Evolutionary conservation across 2,329 filamentous ascomycete species (phyloP).

Genomic region (Mariannaea sp.): DNA sequence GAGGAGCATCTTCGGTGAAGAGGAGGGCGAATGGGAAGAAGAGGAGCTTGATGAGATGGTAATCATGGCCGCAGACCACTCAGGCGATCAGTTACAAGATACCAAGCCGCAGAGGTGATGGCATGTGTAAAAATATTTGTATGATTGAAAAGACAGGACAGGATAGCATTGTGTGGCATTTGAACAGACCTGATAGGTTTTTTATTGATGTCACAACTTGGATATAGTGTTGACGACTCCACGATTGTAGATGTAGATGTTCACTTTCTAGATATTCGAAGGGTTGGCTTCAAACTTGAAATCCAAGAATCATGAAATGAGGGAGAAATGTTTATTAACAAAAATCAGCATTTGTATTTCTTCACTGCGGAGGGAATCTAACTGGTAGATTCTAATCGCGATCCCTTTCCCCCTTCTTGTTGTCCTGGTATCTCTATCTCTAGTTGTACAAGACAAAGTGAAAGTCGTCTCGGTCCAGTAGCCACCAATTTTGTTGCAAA

Average conservation of each 20-base stretch:
- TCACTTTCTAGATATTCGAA: background rate
- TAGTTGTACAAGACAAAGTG: constrained; percentile 37
- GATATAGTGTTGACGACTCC: constrained; percentile 17
- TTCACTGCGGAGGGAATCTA: constrained; percentile 9
- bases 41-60: constrained; percentile 55
- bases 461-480: constrained; percentile 18
- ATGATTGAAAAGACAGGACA: constrained; percentile 23
- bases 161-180: constrained; percentile 10
- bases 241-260: constrained; percentile 27
- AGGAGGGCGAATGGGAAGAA: constrained; percentile 62
- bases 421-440: constrained; percentile 38
- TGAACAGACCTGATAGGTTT: constrained; percentile 7
- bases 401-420: constrained; percentile 14
- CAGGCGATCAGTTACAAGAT: constrained; percentile 23
- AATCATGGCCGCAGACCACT: constrained; percentile 41
- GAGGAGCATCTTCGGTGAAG: constrained; percentile 67
- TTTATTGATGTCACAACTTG: constrained; percentile 5
- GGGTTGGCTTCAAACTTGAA: background rate
- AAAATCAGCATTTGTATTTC: constrained; percentile 17
- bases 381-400: constrained; percentile 14
- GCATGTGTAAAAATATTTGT: constrained; percentile 35
- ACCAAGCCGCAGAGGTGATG: constrained; percentile 21
- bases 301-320: background rate
- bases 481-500: constrained; percentile 28
- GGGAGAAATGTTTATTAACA: background rate